These are phyloP conservation scores for Blastobotrys elegans DNA, from an alignment of 1,139 yeast species.

Conservation along the genomic window DNA sequence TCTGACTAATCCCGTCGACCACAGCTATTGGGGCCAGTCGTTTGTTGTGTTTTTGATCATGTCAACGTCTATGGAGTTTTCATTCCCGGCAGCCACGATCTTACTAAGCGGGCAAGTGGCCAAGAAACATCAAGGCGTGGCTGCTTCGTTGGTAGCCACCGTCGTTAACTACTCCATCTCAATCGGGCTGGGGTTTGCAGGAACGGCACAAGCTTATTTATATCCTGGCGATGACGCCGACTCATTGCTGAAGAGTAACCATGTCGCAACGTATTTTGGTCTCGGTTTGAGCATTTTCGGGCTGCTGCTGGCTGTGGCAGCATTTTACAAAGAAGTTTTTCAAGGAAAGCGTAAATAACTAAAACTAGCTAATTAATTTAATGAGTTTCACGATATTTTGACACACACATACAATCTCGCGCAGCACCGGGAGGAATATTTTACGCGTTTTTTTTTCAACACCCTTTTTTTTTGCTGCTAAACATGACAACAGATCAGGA, in stretches of 20 bases:
- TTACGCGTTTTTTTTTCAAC: conserved; percentile 1
- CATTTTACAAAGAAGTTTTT: conserved; percentile 6
- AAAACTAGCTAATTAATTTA: neutral
- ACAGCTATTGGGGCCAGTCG: conserved; percentile 50
- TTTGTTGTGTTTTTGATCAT: conserved; percentile 46
- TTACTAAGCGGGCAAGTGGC: conserved; percentile 50
- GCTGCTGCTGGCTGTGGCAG: neutral
- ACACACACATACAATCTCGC: neutral
- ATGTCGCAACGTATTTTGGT: conserved; percentile 46
- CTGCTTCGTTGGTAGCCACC: conserved; percentile 59
- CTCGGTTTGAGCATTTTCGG: conserved; percentile 50
- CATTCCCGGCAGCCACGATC: conserved; percentile 59
- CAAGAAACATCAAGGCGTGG: conserved; percentile 53
- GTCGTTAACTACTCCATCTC: conserved; percentile 60
- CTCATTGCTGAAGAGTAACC: conserved; percentile 37
- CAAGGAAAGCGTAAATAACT: neutral
- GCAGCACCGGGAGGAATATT: neutral
- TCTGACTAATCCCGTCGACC: conserved; percentile 45
- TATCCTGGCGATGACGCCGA: conserved; percentile 33
- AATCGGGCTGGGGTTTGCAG: conserved; percentile 60
- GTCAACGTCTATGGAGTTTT: conserved; percentile 61
- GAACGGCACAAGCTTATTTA: conserved; percentile 49
- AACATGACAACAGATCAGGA: neutral
- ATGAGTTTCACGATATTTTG: too few species aligned
- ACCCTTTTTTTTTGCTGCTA: too few species aligned